These are phyloP conservation scores for Sporothrix inflata DNA, from an alignment of 2,329 filamentous ascomycete species.

Conservation along the genomic window DNA sequence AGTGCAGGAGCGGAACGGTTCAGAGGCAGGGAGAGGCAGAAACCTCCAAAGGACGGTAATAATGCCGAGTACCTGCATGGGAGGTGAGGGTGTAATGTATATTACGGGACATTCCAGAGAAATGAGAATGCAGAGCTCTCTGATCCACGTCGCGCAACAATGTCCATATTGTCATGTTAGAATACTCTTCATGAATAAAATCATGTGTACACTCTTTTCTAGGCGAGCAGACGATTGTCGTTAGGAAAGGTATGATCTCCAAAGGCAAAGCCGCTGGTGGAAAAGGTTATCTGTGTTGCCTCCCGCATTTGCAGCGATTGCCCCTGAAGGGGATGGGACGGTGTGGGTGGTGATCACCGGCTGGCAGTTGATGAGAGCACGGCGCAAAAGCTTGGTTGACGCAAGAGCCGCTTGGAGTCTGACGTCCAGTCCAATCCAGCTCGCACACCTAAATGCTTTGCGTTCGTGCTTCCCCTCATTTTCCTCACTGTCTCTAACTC, in stretches of 20 bases:
- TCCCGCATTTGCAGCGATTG: not conserved
- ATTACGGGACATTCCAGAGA: too few species aligned
- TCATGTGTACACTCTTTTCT: too few species aligned
- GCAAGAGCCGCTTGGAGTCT: not conserved
- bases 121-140: not conserved
- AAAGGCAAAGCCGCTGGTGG: too few species aligned
- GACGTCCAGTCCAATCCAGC: not conserved
- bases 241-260: too few species aligned
- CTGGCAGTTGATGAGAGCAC: not conserved
- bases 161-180: too few species aligned
- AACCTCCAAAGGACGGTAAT: not conserved
- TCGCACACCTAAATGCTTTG: not conserved
- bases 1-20: not conserved
- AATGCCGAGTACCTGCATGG: not conserved
- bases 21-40: not conserved
- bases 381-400: not conserved
- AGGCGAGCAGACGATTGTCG: too few species aligned
- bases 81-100: not conserved
- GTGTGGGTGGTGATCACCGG: not conserved
- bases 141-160: too few species aligned
- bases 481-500: not conserved
- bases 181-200: too few species aligned
- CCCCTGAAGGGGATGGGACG: slow-evolving; percentile 6
- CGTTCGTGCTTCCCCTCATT: not conserved
- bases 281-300: not conserved